Percentiles rank a stretch among this genome's conserved stretches.
Conservation (phyloP, 805 yeast genomes). For the Nakazawaea ambrosiae region DNA sequence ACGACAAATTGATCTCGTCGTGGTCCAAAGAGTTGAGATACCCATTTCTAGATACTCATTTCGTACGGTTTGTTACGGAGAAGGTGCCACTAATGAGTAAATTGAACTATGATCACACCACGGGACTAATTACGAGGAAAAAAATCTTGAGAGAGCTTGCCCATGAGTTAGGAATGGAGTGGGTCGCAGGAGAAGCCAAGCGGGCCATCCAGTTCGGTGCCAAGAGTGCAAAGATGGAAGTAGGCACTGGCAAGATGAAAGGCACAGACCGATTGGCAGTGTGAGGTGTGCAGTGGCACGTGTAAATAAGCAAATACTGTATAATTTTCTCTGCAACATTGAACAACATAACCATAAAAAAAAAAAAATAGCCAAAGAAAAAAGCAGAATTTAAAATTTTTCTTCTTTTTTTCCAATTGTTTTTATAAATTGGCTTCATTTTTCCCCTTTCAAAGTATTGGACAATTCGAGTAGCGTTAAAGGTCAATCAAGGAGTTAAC, state of each 20-base stretch:
- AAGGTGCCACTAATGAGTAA: conserved; percentile 43
- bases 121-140: conserved; percentile 37
- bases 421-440: no score
- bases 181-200: conserved; percentile 70
- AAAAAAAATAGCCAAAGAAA: not conserved
- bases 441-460: no score
- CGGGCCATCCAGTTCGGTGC: conserved; percentile 98
- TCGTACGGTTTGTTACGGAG: conserved; percentile 43
- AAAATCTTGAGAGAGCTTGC: conserved; percentile 61
- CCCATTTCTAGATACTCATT: conserved; percentile 67
- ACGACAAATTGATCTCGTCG: conserved; percentile 76
- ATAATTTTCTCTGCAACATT: not conserved
- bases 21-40: conserved; percentile 91
- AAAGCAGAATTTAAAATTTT: not conserved
- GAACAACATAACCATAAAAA: not conserved
- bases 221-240: conserved; percentile 86
- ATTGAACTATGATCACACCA: conserved; percentile 27
- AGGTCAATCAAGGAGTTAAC: no score
- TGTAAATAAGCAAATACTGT: not conserved
- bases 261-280: conserved; percentile 53
- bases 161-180: conserved; percentile 33
- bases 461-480: no score
- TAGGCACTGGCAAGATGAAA: conserved; percentile 65
- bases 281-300: not conserved
- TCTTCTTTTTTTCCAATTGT: no score